Evolutionary conservation across 768 basidiomycete species (phyloP).

Genomic region (Mycena filopes): DNA sequence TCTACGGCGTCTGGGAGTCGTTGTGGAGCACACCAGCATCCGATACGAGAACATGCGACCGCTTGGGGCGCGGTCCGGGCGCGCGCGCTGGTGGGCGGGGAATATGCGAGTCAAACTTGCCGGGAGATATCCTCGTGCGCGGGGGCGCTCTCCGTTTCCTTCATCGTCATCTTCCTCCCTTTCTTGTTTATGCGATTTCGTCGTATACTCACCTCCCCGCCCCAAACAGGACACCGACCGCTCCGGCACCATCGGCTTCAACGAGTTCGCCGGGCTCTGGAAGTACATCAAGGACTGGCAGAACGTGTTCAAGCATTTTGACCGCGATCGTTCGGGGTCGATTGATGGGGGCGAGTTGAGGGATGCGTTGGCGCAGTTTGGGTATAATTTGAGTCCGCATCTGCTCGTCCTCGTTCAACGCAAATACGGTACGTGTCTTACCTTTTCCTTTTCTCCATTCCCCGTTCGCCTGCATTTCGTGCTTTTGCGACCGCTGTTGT

Average conservation of each 20-base stretch:
- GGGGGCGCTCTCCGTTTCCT: too few species aligned
- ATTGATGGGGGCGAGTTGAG: conserved; percentile 78
- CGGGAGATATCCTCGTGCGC: too few species aligned
- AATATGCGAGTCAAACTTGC: too few species aligned
- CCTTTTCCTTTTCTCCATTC: background rate
- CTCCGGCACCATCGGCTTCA: conserved; percentile 83
- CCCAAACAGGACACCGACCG: conserved; percentile 80
- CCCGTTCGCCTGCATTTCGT: background rate
- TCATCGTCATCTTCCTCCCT: too few species aligned
- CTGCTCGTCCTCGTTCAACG: conserved; percentile 73
- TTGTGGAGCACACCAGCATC: too few species aligned
- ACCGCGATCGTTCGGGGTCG: conserved; percentile 83
- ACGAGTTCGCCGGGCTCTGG: conserved; percentile 85
- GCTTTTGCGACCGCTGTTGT: too few species aligned
- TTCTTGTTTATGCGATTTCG: too few species aligned
- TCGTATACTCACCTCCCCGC: too few species aligned
- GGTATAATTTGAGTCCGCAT: conserved; percentile 76
- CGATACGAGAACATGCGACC: too few species aligned
- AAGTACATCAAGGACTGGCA: conserved; percentile 92
- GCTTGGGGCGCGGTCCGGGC: too few species aligned
- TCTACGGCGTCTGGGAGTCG: too few species aligned
- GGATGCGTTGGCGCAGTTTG: conserved; percentile 79
- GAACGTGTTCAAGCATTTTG: conserved; percentile 84
- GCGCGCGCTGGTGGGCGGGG: too few species aligned
- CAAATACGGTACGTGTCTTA: conserved; percentile 75